Evolutionary conservation across 1,284 basidiomycete genomes (phyloP).

Genomic region (Ustilago esculenta): DNA sequence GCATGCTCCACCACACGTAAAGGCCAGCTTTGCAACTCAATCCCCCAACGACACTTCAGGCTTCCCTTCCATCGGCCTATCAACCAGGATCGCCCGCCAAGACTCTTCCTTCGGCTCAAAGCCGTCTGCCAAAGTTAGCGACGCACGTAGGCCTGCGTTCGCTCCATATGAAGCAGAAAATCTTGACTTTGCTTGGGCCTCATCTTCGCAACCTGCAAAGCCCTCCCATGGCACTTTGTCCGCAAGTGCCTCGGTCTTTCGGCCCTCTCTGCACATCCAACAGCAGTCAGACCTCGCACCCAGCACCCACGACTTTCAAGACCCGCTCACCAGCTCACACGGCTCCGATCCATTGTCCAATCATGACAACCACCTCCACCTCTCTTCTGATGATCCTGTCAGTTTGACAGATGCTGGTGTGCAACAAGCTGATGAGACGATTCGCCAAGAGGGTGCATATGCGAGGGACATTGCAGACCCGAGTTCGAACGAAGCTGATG

Average conservation of each 20-base stretch:
- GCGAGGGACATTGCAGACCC: too few species aligned
- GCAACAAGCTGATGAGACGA: not conserved
- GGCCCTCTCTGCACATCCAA: constrained; percentile 13
- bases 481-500: too few species aligned
- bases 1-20: constrained; percentile 35
- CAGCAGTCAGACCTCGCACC: not conserved
- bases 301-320: constrained; percentile 15
- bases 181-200: constrained; percentile 21
- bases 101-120: constrained; percentile 38
- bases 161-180: constrained; percentile 31
- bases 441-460: not conserved
- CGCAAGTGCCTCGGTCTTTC: constrained; percentile 30
- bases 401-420: not conserved
- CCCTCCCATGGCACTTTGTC: constrained; percentile 11
- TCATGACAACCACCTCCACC: too few species aligned
- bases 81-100: constrained; percentile 21
- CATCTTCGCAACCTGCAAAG: constrained; percentile 14
- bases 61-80: constrained; percentile 32
- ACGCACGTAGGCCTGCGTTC: constrained; percentile 22
- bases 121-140: not conserved
- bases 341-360: constrained; percentile 6
- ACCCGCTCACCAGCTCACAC: constrained; percentile 31
- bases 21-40: not conserved
- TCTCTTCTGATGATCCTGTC: not conserved
- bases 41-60: constrained; percentile 17